Evolutionary conservation across 768 basidiomycete genomes (phyloP).

Genomic region (Cyathus striatus): DNA sequence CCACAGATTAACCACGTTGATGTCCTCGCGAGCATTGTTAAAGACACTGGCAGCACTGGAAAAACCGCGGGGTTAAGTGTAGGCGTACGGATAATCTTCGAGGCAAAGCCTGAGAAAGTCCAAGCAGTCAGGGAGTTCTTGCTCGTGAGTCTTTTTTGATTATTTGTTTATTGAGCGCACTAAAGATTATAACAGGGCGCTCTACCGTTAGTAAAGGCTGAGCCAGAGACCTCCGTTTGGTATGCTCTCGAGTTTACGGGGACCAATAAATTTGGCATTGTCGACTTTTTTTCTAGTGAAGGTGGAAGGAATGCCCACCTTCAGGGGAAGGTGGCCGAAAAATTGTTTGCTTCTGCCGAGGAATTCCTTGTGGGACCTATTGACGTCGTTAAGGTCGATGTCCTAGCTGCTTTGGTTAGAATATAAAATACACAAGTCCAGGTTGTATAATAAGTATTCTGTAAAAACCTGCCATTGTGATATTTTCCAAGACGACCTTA

Average conservation of each 20-base stretch:
- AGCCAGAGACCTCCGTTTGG: slow-evolving; percentile 27
- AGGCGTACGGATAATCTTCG: slow-evolving; percentile 26
- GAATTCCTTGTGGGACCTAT: slow-evolving; percentile 22
- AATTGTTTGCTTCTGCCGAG: slow-evolving; percentile 25
- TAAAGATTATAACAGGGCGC: slow-evolving; percentile 16
- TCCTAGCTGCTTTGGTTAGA: slow-evolving; percentile 25
- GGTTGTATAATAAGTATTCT: too few species aligned
- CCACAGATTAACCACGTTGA: slow-evolving; percentile 20
- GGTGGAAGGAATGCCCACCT: slow-evolving; percentile 26
- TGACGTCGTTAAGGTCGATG: slow-evolving; percentile 23
- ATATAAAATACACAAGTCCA: too few species aligned
- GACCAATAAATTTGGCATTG: slow-evolving; percentile 27
- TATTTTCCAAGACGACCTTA: too few species aligned
- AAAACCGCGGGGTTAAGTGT: slow-evolving; percentile 18
- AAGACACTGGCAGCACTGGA: slow-evolving; percentile 7
- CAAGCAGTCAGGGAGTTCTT: slow-evolving; percentile 29
- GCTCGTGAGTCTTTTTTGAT: slow-evolving; percentile 17
- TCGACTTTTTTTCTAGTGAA: slow-evolving; percentile 30
- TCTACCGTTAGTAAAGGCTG: slow-evolving; percentile 26
- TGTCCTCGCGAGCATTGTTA: slow-evolving; percentile 26
- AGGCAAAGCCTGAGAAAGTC: slow-evolving; percentile 29
- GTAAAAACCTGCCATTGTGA: too few species aligned
- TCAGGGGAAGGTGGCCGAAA: slow-evolving; percentile 26
- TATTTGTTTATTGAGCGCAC: slow-evolving; percentile 1
- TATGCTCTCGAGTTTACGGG: slow-evolving; percentile 32